phyloP scores from a whole-genome alignment of 192 early-diverging fungal species.

The Gonapodya prolifera region DNA sequence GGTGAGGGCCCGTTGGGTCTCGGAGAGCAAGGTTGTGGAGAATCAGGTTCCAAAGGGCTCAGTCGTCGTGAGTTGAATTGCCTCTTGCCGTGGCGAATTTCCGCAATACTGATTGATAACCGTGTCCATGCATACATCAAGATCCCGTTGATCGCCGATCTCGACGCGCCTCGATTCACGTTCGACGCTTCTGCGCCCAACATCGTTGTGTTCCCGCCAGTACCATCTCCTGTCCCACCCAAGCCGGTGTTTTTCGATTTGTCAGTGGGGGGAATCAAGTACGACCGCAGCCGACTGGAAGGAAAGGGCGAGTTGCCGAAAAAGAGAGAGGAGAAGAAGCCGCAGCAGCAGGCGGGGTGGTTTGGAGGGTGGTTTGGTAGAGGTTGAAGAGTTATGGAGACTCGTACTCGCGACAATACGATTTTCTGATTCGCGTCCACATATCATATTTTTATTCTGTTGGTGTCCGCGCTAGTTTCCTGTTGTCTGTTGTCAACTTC shows the following conservation, averaged over 20 bases:
- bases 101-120: neutral
- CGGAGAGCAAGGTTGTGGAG: neutral
- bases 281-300: slow-evolving; percentile 21
- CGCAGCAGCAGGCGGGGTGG: neutral
- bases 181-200: slow-evolving; percentile 28
- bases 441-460: too few relatives aligned
- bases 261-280: slow-evolving; percentile 55
- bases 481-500: too few relatives aligned
- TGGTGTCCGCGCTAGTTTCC: too few relatives aligned
- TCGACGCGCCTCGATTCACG: neutral
- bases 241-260: slow-evolving; percentile 76
- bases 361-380: slow-evolving; percentile 7
- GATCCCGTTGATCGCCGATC: neutral
- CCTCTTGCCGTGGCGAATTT: neutral
- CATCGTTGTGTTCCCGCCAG: slow-evolving; percentile 55
- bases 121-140: neutral
- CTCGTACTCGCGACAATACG: too few relatives aligned
- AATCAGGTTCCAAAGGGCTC: neutral
- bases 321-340: neutral
- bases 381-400: too few relatives aligned
- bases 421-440: too few relatives aligned
- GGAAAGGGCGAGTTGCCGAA: neutral
- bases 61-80: neutral
- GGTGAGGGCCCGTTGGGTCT: neutral
- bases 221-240: slow-evolving; percentile 30